Evolutionary conservation across 2,329 filamentous ascomycete species (phyloP).

Genomic region (Lecanicillium sp.): DNA sequence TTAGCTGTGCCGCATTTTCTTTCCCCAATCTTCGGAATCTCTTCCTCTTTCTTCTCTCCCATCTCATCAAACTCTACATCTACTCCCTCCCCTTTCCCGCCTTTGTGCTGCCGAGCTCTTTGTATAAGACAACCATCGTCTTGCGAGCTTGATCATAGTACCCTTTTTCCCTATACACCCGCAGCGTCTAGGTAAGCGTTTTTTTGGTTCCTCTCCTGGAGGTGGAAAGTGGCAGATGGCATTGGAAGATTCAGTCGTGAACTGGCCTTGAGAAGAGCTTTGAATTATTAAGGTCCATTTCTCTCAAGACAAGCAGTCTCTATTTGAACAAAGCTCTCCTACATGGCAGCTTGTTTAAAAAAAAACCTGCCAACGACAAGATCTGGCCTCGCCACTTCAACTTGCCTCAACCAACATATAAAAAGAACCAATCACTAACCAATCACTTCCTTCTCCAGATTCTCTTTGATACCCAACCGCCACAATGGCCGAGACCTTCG

Average conservation of each 20-base stretch:
- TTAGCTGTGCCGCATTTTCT: slow-evolving; percentile 21
- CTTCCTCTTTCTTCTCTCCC: slow-evolving; percentile 14
- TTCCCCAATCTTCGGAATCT: slow-evolving; percentile 10
- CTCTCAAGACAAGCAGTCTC: too few species aligned
- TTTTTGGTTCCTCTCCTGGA: neutral
- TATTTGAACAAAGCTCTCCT: too few species aligned
- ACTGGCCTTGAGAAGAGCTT: too few species aligned
- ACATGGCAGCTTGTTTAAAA: too few species aligned
- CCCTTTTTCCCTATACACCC: slow-evolving; percentile 11
- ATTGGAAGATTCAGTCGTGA: neutral
- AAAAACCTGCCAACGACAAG: too few species aligned
- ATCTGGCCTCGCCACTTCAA: slow-evolving; percentile 6
- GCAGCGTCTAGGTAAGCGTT: slow-evolving; percentile 16
- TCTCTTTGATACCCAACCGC: slow-evolving; percentile 34
- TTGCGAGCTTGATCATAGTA: slow-evolving; percentile 11
- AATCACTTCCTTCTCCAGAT: slow-evolving; percentile 13
- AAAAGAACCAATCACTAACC: slow-evolving; percentile 2
- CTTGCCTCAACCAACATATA: neutral
- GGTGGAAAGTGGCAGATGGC: too few species aligned
- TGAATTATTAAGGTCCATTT: too few species aligned
- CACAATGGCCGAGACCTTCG: slow-evolving; percentile 95
- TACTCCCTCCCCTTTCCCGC: slow-evolving; percentile 12
- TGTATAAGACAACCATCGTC: slow-evolving; percentile 17
- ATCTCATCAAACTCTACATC: slow-evolving; percentile 12
- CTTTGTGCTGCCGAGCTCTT: slow-evolving; percentile 15